These are phyloP conservation scores for Coleophoma cylindrospora DNA, from an alignment of 2,329 filamentous ascomycete genomes.

Conservation along the genomic window DNA sequence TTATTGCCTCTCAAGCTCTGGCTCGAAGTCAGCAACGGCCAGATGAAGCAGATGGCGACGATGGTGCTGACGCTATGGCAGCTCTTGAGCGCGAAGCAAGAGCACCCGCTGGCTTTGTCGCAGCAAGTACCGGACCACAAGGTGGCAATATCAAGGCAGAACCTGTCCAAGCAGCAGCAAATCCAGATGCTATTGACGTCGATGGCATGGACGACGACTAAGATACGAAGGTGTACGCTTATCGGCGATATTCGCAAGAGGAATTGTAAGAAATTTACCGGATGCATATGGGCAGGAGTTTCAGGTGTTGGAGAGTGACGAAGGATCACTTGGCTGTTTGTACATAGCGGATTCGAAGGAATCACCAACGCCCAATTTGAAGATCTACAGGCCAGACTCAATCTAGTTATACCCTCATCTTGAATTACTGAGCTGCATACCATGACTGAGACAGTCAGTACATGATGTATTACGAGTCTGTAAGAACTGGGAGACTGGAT, in stretches of 20 bases:
- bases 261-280: neutral
- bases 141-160: constrained; percentile 45
- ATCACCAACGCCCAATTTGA: too few relatives aligned
- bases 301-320: too few relatives aligned
- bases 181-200: constrained; percentile 82
- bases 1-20: constrained; percentile 93
- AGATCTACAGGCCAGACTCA: too few relatives aligned
- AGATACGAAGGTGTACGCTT: too few relatives aligned
- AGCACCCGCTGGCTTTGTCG: constrained; percentile 86
- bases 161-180: constrained; percentile 45
- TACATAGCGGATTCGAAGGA: too few relatives aligned
- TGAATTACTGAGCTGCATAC: too few relatives aligned
- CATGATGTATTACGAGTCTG: too few relatives aligned
- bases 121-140: constrained; percentile 71
- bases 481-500: too few relatives aligned
- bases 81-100: constrained; percentile 83
- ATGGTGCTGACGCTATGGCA: constrained; percentile 75
- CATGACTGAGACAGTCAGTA: too few relatives aligned
- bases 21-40: constrained; percentile 67
- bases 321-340: too few relatives aligned
- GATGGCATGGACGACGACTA: constrained; percentile 58
- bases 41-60: constrained; percentile 34
- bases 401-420: too few relatives aligned
- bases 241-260: too few relatives aligned
- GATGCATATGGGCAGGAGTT: neutral